These are phyloP conservation scores for Taxawa tesnikishii DNA, from an alignment of 2,329 filamentous ascomycete species.

Conservation along the genomic window DNA sequence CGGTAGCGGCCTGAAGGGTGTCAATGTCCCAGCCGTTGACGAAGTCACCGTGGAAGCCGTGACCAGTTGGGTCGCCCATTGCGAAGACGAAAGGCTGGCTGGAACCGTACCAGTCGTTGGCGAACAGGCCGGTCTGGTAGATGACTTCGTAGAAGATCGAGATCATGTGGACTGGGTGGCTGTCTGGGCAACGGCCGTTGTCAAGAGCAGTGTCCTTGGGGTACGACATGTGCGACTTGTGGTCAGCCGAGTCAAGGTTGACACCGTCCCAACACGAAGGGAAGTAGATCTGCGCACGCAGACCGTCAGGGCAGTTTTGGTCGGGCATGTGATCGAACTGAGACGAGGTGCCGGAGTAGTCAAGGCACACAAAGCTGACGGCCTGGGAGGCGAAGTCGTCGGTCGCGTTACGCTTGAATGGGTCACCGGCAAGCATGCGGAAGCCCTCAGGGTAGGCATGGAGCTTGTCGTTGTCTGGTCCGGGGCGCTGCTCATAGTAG, in stretches of 20 bases:
- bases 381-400: conserved; percentile 39
- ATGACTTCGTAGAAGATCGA: conserved; percentile 30
- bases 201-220: conserved; percentile 29
- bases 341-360: conserved; percentile 28
- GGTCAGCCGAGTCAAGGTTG: conserved; percentile 44
- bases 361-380: conserved; percentile 45
- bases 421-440: conserved; percentile 57
- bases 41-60: conserved; percentile 43
- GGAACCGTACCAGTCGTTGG: conserved; percentile 20
- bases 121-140: conserved; percentile 22
- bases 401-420: conserved; percentile 45
- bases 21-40: conserved; percentile 35
- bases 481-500: conserved; percentile 51
- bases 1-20: conserved; percentile 26
- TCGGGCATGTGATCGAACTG: conserved; percentile 52
- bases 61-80: conserved; percentile 37
- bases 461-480: conserved; percentile 52
- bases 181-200: conserved; percentile 28
- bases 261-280: conserved; percentile 60
- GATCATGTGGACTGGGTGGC: conserved; percentile 23
- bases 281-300: conserved; percentile 57
- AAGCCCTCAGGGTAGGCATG: conserved; percentile 61
- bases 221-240: conserved; percentile 53
- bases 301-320: conserved; percentile 52
- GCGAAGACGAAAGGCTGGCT: conserved; percentile 31